Conservation (phyloP, 495 filamentous ascomycete species). For the Xylaria grammica region DNA sequence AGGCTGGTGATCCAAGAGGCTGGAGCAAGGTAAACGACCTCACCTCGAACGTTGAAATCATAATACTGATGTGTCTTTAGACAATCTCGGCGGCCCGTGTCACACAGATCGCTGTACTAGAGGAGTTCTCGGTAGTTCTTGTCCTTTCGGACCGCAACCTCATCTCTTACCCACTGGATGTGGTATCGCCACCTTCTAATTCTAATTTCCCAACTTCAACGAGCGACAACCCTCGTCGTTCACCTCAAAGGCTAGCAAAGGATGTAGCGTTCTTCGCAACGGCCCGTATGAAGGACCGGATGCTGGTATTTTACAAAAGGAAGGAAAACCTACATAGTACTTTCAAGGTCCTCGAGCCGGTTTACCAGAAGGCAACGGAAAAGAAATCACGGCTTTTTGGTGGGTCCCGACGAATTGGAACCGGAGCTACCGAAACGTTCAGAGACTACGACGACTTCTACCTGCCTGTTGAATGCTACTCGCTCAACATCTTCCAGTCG, state of each 20-base stretch:
- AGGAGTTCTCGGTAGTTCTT: constrained; percentile 92
- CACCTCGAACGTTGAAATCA: constrained; percentile 14
- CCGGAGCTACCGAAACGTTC: constrained; percentile 90
- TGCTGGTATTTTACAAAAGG: constrained; percentile 95
- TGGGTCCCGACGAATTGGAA: constrained; percentile 47
- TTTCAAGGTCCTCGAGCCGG: constrained; percentile 95
- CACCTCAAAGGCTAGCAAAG: constrained; percentile 89
- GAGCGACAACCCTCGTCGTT: constrained; percentile 69
- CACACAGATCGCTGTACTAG: constrained; percentile 91
- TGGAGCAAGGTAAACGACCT: constrained; percentile 75
- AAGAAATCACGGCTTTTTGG: constrained; percentile 75
- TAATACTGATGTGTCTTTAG: constrained; percentile 43
- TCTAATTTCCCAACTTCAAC: constrained; percentile 65
- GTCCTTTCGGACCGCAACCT: constrained; percentile 89
- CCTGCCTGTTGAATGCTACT: constrained; percentile 93
- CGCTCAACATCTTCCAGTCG: constrained; percentile 93
- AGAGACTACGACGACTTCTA: constrained; percentile 99
- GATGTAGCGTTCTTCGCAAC: constrained; percentile 97
- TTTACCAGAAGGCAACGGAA: constrained; percentile 84
- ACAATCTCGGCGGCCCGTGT: constrained; percentile 76
- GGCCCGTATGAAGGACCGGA: constrained; percentile 94
- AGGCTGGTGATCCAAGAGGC: constrained; percentile 81
- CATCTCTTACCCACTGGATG: constrained; percentile 93
- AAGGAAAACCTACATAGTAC: constrained; percentile 87
- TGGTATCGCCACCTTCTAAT: constrained; percentile 76